phyloP scores from a whole-genome alignment of 2,329 filamentous ascomycete species.

The Onygena corvina region DNA sequence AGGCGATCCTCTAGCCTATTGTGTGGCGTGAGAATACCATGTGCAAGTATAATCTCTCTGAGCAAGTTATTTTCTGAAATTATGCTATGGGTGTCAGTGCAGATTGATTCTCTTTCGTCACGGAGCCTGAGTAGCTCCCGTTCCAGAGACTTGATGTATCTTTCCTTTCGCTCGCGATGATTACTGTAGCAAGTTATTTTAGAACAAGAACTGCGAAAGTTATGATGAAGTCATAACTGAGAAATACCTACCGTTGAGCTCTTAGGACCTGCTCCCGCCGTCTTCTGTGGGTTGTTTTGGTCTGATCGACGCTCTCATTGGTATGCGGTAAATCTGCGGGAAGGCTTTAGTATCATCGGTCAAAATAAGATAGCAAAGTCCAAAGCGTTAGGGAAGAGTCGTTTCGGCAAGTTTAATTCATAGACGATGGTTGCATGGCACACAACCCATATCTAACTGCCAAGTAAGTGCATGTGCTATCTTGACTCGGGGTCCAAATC shows the following conservation, averaged over 20 bases:
- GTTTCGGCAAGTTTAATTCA: too few relatives aligned
- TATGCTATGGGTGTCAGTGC: conserved; percentile 13
- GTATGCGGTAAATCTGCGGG: not conserved
- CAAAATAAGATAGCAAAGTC: not conserved
- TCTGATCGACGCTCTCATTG: conserved; percentile 11
- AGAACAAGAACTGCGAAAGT: not conserved
- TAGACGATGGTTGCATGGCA: too few relatives aligned
- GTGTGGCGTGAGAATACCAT: conserved; percentile 16
- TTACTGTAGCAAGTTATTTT: conserved; percentile 15
- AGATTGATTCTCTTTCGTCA: conserved; percentile 17
- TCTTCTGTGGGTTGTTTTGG: conserved; percentile 16
- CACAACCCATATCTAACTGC: too few relatives aligned
- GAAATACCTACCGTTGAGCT: conserved; percentile 20
- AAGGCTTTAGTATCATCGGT: not conserved
- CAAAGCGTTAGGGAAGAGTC: not conserved
- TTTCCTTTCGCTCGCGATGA: conserved; percentile 24
- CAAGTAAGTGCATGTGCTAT: too few relatives aligned
- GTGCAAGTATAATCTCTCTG: conserved; percentile 16
- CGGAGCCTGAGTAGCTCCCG: conserved; percentile 20
- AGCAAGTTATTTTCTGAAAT: conserved; percentile 17
- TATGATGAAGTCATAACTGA: not conserved
- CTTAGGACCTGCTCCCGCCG: conserved; percentile 22
- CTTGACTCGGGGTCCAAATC: too few relatives aligned
- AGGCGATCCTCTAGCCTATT: conserved; percentile 1
- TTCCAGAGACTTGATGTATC: conserved; percentile 23